Evolutionary conservation across 106 monocot species (phyloP).

Genomic region (Platanthera zijinensis): DNA sequence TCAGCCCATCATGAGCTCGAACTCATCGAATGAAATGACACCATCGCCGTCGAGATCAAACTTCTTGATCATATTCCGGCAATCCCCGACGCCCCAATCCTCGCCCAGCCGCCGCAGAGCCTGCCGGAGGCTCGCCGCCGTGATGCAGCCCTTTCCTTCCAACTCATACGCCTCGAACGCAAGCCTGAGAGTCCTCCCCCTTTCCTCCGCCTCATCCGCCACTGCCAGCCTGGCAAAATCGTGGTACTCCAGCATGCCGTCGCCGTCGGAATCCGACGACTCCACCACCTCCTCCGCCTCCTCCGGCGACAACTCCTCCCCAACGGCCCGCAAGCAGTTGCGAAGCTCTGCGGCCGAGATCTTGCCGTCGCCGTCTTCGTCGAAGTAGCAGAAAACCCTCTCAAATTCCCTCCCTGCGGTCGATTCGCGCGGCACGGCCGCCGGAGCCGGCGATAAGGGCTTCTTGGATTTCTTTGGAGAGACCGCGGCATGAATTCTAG

Average conservation of each 20-base stretch:
- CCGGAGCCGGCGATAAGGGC: not conserved
- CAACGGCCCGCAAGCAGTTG: not conserved
- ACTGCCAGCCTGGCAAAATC: conserved; percentile 15
- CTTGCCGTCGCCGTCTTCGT: conserved; percentile 34
- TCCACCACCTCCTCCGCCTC: not conserved
- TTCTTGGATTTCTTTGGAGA: too few relatives aligned
- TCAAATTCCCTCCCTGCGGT: not conserved
- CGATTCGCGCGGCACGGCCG: not conserved
- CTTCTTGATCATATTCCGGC: conserved; percentile 12
- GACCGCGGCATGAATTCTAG: too few relatives aligned
- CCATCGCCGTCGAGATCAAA: conserved; percentile 29
- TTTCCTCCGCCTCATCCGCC: conserved; percentile 3
- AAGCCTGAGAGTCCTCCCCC: conserved; percentile 6
- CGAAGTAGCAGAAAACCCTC: conserved; percentile 21
- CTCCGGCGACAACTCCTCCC: not conserved
- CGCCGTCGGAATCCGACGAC: conserved; percentile 11
- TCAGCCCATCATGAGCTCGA: conserved; percentile 17
- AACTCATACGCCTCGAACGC: conserved; percentile 11
- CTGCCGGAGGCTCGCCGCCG: conserved; percentile 10
- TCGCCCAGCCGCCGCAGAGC: conserved; percentile 11
- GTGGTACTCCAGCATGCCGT: conserved; percentile 3
- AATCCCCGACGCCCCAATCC: conserved; percentile 8
- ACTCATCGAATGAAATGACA: conserved; percentile 17
- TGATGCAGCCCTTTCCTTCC: conserved; percentile 14
- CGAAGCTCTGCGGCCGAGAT: conserved; percentile 25